A percentile compares a stretch with the other conserved stretches of the same genome.
These are phyloP conservation scores for Backusella parvicylindrica DNA, from an alignment of 192 early-diverging fungal genomes.

Conservation along the genomic window DNA sequence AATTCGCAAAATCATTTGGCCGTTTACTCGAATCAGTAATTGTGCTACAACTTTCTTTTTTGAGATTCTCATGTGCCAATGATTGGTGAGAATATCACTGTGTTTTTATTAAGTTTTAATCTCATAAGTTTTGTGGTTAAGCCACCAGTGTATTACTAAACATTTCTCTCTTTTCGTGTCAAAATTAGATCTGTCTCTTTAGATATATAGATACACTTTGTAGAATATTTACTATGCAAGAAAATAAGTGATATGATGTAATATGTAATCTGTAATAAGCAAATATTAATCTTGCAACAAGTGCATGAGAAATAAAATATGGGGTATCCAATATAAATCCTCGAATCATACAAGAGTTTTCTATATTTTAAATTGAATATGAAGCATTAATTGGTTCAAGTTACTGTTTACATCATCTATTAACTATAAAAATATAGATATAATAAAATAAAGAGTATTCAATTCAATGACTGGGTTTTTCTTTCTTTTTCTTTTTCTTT, in stretches of 20 bases:
- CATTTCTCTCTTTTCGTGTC: not conserved
- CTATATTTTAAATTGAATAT: not conserved
- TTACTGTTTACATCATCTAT: not conserved
- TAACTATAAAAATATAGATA: not conserved
- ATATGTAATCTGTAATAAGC: not conserved
- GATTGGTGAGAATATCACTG: not conserved
- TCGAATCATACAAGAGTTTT: not conserved
- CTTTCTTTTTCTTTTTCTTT: not conserved
- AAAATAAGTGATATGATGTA: not conserved
- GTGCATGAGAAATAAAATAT: not conserved
- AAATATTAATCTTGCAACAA: not conserved
- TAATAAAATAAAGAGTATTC: not conserved
- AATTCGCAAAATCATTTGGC: slow-evolving; percentile 1
- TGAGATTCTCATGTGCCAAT: not conserved
- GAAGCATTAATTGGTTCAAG: not conserved
- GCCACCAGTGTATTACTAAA: not conserved
- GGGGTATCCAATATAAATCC: not conserved
- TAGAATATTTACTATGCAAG: not conserved
- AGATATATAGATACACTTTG: not conserved
- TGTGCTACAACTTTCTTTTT: not conserved
- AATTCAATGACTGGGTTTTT: not conserved
- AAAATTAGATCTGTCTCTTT: not conserved
- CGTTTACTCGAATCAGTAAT: not conserved
- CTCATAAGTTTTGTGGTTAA: not conserved
- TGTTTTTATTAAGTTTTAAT: not conserved